These are phyloP conservation scores for Vigna hirtella DNA, from an alignment of 306 rosid species.

Conservation along the genomic window DNA sequence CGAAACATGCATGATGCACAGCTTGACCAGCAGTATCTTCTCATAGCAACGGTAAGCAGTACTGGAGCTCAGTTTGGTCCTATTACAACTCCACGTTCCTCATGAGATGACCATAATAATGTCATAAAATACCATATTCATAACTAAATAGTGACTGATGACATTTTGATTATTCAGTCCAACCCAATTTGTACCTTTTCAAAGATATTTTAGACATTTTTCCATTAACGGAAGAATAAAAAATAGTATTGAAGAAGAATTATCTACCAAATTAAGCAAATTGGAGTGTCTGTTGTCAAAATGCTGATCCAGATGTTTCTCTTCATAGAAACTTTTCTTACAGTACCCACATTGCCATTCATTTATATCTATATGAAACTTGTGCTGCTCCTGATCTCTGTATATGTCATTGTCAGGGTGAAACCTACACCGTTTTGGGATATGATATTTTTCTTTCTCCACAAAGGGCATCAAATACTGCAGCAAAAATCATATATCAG, in stretches of 20 bases:
- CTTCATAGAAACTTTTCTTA: conserved; percentile 58
- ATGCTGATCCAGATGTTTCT: conserved; percentile 77
- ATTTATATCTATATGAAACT: conserved; percentile 52
- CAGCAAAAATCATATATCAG: conserved; percentile 38
- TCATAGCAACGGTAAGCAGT: conserved; percentile 9
- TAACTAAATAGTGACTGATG: not conserved
- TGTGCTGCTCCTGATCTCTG: conserved; percentile 66
- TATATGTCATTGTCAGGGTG: conserved; percentile 62
- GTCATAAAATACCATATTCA: conserved; percentile 5
- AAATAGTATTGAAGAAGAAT: conserved; percentile 28
- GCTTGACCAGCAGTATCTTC: conserved; percentile 24
- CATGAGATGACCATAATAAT: conserved; percentile 25
- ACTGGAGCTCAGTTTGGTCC: not conserved
- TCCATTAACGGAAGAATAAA: conserved; percentile 20
- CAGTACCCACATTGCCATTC: conserved; percentile 67
- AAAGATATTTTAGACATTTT: conserved; percentile 15
- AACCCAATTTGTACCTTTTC: not conserved
- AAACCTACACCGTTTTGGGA: conserved; percentile 56
- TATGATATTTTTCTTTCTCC: conserved; percentile 58
- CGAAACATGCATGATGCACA: not conserved
- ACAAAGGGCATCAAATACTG: conserved; percentile 63
- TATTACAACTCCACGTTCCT: conserved; percentile 2
- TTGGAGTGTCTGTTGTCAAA: conserved; percentile 76
- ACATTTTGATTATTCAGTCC: conserved; percentile 13
- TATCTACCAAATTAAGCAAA: conserved; percentile 67